phyloP scores from a whole-genome alignment of 2,329 filamentous ascomycete species.

The Penicillium rolfsii region DNA sequence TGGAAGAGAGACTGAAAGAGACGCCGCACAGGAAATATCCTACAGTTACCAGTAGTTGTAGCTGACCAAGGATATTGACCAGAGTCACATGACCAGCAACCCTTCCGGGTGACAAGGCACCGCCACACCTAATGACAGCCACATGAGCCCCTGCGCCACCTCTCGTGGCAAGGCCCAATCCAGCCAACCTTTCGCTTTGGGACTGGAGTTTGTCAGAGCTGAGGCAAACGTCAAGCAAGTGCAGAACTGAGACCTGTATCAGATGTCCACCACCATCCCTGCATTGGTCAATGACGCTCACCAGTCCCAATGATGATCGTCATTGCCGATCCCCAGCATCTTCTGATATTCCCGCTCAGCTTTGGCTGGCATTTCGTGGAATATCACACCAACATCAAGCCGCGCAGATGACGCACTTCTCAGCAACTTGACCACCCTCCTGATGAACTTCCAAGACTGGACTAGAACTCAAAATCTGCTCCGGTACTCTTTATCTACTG shows the following conservation, averaged over 20 bases:
- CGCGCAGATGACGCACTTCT: slow-evolving; percentile 5
- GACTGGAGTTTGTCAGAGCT: background rate
- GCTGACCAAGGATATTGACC: background rate
- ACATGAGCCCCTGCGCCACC: background rate
- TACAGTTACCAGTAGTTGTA: too few relatives aligned
- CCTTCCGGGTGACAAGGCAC: too few relatives aligned
- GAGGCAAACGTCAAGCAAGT: background rate
- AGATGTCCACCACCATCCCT: background rate
- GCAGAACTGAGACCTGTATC: background rate
- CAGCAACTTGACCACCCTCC: background rate
- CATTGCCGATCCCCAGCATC: background rate
- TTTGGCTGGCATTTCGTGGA: background rate
- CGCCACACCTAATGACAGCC: too few relatives aligned
- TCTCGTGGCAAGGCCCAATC: background rate
- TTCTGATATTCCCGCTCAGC: slow-evolving; percentile 1
- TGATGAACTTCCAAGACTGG: background rate
- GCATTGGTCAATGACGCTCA: background rate
- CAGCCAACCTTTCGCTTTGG: too few relatives aligned
- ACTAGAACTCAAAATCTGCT: background rate
- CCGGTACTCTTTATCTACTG: slow-evolving; percentile 3
- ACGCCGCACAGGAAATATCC: too few relatives aligned
- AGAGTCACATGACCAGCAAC: background rate
- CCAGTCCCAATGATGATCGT: background rate
- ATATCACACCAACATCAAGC: background rate
- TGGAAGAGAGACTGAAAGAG: too few relatives aligned